phyloP scores from a whole-genome alignment of 192 early-diverging fungal species.

The Backusella westeae region DNA sequence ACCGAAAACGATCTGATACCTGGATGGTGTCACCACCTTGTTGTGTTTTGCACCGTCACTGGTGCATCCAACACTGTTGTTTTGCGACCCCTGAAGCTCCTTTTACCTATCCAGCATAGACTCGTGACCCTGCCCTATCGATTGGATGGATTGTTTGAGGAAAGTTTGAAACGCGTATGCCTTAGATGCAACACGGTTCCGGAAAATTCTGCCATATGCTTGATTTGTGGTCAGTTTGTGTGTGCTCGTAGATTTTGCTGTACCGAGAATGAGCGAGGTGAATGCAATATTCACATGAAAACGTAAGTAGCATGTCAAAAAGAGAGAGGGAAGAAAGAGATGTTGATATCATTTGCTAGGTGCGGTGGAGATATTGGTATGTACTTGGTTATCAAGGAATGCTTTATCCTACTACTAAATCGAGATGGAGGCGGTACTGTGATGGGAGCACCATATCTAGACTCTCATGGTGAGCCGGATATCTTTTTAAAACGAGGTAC shows the following conservation, averaged over 20 bases:
- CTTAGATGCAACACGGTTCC: slow-evolving; percentile 84
- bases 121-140: slow-evolving; percentile 73
- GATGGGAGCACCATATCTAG: slow-evolving; percentile 89
- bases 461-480: slow-evolving; percentile 95
- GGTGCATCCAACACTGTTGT: not conserved
- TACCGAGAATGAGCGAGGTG: slow-evolving; percentile 79
- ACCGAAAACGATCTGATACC: slow-evolving; percentile 10
- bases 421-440: slow-evolving; percentile 80
- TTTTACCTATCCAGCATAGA: slow-evolving; percentile 50
- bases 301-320: slow-evolving; percentile 44
- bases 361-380: slow-evolving; percentile 90
- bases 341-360: slow-evolving; percentile 41
- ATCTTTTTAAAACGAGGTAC: slow-evolving; percentile 74
- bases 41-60: not conserved
- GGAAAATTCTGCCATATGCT: slow-evolving; percentile 86
- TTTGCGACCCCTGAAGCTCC: slow-evolving; percentile 29
- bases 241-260: slow-evolving; percentile 95
- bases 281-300: slow-evolving; percentile 88
- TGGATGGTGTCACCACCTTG: slow-evolving; percentile 25
- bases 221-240: slow-evolving; percentile 92
- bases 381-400: slow-evolving; percentile 76
- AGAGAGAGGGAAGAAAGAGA: not conserved
- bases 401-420: slow-evolving; percentile 79
- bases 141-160: slow-evolving; percentile 84
- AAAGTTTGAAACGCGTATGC: slow-evolving; percentile 72